Evolutionary conservation across 1,284 basidiomycete genomes (phyloP).

Genomic region (Trichosporon ovoides): DNA sequence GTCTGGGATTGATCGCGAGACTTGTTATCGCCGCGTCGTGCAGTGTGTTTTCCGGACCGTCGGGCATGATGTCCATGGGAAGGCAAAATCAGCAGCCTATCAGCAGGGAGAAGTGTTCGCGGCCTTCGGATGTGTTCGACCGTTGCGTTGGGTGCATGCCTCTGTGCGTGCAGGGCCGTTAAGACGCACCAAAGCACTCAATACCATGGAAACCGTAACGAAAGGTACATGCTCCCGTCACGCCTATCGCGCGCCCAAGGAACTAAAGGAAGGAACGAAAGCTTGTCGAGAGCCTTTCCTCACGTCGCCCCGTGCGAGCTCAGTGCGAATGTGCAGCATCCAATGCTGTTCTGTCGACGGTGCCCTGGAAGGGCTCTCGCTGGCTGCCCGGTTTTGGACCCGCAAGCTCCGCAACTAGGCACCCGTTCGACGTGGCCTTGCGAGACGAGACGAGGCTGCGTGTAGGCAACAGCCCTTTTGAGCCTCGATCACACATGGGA

Average conservation of each 20-base stretch:
- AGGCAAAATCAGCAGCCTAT: too few species aligned
- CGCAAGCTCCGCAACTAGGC: not conserved
- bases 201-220: not conserved
- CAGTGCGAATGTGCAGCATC: not conserved
- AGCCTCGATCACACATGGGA: not conserved
- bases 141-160: not conserved
- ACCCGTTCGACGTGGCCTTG: not conserved
- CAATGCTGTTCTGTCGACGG: not conserved
- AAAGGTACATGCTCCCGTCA: conserved; percentile 2
- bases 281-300: not conserved
- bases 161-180: not conserved
- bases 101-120: too few species aligned
- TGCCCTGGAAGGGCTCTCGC: not conserved
- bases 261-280: conserved; percentile 1
- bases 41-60: too few species aligned
- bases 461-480: not conserved
- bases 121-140: too few species aligned
- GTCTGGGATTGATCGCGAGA: too few species aligned
- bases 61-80: too few species aligned
- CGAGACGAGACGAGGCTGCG: not conserved
- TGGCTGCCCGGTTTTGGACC: not conserved
- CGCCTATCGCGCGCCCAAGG: not conserved
- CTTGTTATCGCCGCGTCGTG: too few species aligned
- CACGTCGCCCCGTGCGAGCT: not conserved
- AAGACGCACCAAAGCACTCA: not conserved